phyloP scores from a whole-genome alignment of 1,139 yeast species.

The Meyerozyma sp. region DNA sequence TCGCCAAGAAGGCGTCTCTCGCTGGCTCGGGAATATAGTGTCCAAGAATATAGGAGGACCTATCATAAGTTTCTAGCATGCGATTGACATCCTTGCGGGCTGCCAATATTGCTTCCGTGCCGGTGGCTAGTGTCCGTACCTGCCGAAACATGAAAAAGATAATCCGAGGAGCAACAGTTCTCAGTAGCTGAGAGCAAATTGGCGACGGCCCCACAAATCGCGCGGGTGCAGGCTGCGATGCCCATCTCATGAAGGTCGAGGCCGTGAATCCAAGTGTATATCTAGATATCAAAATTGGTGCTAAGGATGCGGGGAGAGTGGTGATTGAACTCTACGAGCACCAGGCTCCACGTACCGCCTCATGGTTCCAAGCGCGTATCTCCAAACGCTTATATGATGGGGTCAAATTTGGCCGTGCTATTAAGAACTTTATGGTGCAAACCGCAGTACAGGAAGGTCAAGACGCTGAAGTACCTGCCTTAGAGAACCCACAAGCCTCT shows the following conservation, averaged over 20 bases:
- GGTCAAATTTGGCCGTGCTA: conserved; percentile 59
- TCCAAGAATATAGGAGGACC: conserved; percentile 61
- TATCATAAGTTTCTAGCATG: conserved; percentile 44
- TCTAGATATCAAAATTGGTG: conserved; percentile 54
- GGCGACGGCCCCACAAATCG: neutral
- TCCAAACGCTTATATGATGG: conserved; percentile 39
- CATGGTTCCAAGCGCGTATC: conserved; percentile 44
- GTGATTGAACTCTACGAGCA: conserved; percentile 52
- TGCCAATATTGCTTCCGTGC: conserved; percentile 10
- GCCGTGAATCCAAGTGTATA: conserved; percentile 34
- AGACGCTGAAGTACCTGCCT: conserved; percentile 25
- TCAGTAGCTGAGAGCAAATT: too few relatives aligned
- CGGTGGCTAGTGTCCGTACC: neutral
- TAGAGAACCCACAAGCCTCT: conserved; percentile 45
- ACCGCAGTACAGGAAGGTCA: conserved; percentile 53
- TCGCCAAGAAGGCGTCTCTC: conserved; percentile 61
- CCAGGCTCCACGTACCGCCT: conserved; percentile 55
- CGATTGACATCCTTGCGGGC: conserved; percentile 41
- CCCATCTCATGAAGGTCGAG: conserved; percentile 28
- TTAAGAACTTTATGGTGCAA: conserved; percentile 76
- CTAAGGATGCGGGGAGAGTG: conserved; percentile 50
- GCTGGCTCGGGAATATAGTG: conserved; percentile 69
- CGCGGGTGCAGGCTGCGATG: neutral
- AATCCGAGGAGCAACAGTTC: neutral
- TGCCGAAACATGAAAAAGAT: neutral